A percentile compares a stretch with the other conserved stretches of the same genome.
phyloP scores from a whole-genome alignment of 768 basidiomycete species.

The Russula foetens region DNA sequence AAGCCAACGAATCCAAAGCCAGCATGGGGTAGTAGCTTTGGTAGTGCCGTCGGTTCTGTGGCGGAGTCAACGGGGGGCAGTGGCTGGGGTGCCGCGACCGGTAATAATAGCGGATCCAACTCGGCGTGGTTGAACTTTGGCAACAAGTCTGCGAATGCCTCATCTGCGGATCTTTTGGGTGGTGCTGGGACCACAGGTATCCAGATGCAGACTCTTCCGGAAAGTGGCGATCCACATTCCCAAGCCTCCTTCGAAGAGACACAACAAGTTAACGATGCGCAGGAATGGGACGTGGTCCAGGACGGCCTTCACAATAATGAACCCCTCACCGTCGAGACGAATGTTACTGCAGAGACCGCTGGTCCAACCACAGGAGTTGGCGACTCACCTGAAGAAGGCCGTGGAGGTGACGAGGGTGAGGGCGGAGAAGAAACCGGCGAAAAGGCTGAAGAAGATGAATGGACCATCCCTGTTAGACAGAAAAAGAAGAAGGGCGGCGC shows the following conservation, averaged over 20 bases:
- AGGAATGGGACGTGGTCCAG: background rate
- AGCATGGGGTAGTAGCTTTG: slow-evolving; percentile 1
- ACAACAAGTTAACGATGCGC: background rate
- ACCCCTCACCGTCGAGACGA: slow-evolving; percentile 3
- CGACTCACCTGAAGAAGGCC: slow-evolving; percentile 8
- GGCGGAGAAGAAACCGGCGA: background rate
- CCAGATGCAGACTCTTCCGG: background rate
- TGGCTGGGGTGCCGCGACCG: slow-evolving; percentile 15
- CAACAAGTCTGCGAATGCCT: background rate
- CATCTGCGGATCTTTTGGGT: slow-evolving; percentile 1
- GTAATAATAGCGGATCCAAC: slow-evolving; percentile 8
- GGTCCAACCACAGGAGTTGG: background rate
- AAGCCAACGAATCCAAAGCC: slow-evolving; percentile 1
- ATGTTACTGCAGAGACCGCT: background rate
- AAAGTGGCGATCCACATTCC: background rate
- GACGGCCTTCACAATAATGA: background rate
- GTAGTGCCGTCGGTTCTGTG: background rate
- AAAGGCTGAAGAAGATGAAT: background rate
- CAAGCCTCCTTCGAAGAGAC: background rate
- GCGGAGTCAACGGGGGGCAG: background rate
- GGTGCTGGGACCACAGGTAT: background rate
- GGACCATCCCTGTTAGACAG: background rate
- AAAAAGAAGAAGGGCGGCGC: slow-evolving; percentile 16
- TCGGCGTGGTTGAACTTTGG: background rate
- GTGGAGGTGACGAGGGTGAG: background rate